Evolutionary conservation across 2,329 filamentous ascomycete species (phyloP), one percentile per base, ranked within the genome.

Genomic region (Trichoderma atroviride): DNA sequence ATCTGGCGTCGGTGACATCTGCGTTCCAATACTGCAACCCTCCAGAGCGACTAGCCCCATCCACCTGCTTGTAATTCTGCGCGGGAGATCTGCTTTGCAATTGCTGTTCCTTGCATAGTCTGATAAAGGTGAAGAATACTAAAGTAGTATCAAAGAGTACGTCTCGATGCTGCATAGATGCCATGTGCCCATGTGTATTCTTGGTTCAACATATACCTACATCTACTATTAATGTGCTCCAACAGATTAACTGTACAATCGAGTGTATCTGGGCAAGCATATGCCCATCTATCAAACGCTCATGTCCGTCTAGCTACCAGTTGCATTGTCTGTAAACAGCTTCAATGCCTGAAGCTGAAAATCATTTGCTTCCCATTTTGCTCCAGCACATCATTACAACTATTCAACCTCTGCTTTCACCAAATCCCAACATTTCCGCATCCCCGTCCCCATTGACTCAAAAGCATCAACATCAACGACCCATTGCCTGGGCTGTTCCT

Each of bases 401-500:
- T 52, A 29, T 2, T 59, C 13, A 6, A 24, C 72, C 16, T 70
- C 72, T 29, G 77, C 76, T 63, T 76, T 76, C 4, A 79, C 80
- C 63, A 87, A 75, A 2, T 80, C 76, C 85, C 86, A 88, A 74
- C 86, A 88, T 73, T 86, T 87, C 47, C 83, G 80, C 86, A 88
- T 88, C 0, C 86, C 86, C 0, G 86, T 87, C 0, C 86, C 86
- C 86, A 88, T 88, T 0, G 85, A 85, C 74, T 85, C 84, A 1
- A 50, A 50, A 24, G 73, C 74, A 2, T 87, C 85, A 0, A 86
- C 78, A 9, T 80, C 78, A 3, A 76, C 73, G 1, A 75, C 76
- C 29, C 79, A 78, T 1, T 80, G 79, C 81, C 84, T 85, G 33
- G 78, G 78, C 24, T 69, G 55, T 66, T 2, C 33, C 65, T 2